Evolutionary conservation across 208 protist species (phyloP).

Genomic region (Acanthamoeba triangularis): DNA sequence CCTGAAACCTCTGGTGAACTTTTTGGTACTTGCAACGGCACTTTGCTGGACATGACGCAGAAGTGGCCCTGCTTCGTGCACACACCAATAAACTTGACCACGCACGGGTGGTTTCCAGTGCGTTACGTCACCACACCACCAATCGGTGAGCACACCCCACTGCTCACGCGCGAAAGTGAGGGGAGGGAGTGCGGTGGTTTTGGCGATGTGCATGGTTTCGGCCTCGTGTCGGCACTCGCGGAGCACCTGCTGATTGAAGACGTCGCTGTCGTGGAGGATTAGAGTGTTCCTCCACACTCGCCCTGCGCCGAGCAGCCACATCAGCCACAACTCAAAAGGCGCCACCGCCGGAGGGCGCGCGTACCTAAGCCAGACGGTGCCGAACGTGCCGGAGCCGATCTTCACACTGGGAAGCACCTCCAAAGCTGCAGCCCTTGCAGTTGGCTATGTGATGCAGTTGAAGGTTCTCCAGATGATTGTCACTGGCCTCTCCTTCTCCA

Average conservation of each 20-base stretch:
- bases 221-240: slow-evolving; percentile 1
- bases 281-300: background rate
- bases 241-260: background rate
- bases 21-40: no score
- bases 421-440: no score
- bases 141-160: background rate
- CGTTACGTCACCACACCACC: background rate
- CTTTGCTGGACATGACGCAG: background rate
- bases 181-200: background rate
- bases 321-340: background rate
- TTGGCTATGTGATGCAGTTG: no score
- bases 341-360: no score
- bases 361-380: slow-evolving; percentile 13
- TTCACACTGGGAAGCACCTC: no score
- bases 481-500: no score
- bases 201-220: background rate
- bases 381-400: slow-evolving; percentile 5
- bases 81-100: slow-evolving; percentile 47
- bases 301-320: background rate
- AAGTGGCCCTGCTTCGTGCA: background rate
- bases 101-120: background rate
- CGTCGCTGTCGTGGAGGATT: slow-evolving; percentile 12
- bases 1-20: no score
- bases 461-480: no score
- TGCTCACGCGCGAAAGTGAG: no score